phyloP scores from a whole-genome alignment of 768 basidiomycete genomes.

The Hygrophoropsis aurantiaca region DNA sequence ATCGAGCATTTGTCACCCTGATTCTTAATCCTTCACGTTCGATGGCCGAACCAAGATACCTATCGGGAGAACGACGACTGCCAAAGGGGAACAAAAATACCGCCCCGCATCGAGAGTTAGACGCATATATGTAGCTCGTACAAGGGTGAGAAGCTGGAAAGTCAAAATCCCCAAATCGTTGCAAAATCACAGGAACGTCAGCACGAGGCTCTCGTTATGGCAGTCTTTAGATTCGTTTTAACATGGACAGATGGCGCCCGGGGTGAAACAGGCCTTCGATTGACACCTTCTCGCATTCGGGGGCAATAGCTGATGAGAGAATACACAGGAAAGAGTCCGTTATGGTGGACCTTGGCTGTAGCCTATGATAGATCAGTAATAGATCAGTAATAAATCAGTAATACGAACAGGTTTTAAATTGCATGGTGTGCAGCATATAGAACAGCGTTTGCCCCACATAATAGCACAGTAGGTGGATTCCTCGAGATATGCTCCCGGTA shows the following conservation, averaged over 20 bases:
- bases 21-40: no score
- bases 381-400: no score
- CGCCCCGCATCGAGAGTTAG: constrained; percentile 1
- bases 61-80: not conserved
- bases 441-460: no score
- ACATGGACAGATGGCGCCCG: no score
- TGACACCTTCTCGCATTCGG: not conserved
- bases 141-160: not conserved
- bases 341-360: no score
- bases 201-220: not conserved
- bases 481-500: no score
- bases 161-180: no score
- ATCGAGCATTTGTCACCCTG: constrained; percentile 3
- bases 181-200: not conserved
- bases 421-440: no score
- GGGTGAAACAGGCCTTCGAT: not conserved
- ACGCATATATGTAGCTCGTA: constrained; percentile 2
- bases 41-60: not conserved
- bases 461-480: no score
- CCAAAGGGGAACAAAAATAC: not conserved
- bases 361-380: no score
- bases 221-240: no score
- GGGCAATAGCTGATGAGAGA: not conserved
- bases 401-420: no score
- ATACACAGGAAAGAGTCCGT: not conserved